These are phyloP conservation scores for Colletotrichum endophyticum DNA, from an alignment of 2,329 filamentous ascomycete genomes.

Conservation along the genomic window DNA sequence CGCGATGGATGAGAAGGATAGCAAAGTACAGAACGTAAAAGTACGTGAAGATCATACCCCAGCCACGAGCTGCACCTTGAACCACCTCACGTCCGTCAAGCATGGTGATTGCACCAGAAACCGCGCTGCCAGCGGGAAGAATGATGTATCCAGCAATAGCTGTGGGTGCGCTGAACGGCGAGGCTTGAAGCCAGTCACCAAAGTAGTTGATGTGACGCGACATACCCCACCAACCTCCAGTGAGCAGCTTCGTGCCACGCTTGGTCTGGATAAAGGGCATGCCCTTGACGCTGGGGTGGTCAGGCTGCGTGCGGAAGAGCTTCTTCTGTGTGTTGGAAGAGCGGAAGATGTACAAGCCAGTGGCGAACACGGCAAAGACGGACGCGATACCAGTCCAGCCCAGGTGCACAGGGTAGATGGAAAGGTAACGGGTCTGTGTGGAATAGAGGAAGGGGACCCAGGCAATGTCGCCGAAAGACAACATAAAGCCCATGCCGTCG, in stretches of 20 bases:
- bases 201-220: constrained; percentile 78
- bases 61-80: constrained; percentile 71
- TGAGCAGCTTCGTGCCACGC: constrained; percentile 68
- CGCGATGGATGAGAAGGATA: constrained; percentile 78
- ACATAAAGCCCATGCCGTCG: constrained; percentile 79
- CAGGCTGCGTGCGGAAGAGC: constrained; percentile 72
- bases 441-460: constrained; percentile 78
- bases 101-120: constrained; percentile 46
- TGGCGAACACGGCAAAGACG: constrained; percentile 61
- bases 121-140: constrained; percentile 36
- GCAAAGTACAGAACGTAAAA: constrained; percentile 87
- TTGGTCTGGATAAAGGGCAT: constrained; percentile 73
- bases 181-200: constrained; percentile 77
- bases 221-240: constrained; percentile 75
- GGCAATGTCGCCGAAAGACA: constrained; percentile 73
- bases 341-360: constrained; percentile 76
- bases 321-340: constrained; percentile 77
- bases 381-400: constrained; percentile 58
- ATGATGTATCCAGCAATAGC: constrained; percentile 70
- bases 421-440: constrained; percentile 70
- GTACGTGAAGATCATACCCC: constrained; percentile 81
- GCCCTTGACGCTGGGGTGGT: constrained; percentile 67
- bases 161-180: constrained; percentile 74
- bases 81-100: constrained; percentile 61
- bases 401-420: constrained; percentile 70